A percentile compares a stretch with the other conserved stretches of the same genome.
These are phyloP conservation scores for Trichothecium sympodiale DNA, from an alignment of 2,329 filamentous ascomycete genomes.

Conservation along the genomic window DNA sequence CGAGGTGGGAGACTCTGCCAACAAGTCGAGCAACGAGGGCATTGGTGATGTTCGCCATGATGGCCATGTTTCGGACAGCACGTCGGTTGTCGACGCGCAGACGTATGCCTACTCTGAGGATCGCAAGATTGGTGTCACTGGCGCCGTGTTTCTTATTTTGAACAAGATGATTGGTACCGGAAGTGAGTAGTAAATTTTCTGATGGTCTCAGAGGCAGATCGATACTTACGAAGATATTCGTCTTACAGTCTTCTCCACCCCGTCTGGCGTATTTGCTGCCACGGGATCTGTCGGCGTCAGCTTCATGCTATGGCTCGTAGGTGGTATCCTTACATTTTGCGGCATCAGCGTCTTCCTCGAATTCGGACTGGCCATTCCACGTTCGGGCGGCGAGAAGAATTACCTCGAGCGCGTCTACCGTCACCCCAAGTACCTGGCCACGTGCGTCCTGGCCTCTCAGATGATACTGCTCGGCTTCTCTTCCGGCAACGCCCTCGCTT, in stretches of 20 bases:
- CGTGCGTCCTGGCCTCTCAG: constrained; percentile 47
- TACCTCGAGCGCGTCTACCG: constrained; percentile 54
- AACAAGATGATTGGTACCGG: constrained; percentile 51
- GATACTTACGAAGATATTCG: too few relatives aligned
- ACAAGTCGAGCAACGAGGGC: too few relatives aligned
- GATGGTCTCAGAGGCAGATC: too few relatives aligned
- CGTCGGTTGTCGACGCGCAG: constrained; percentile 30
- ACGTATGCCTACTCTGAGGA: constrained; percentile 26
- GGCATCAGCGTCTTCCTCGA: constrained; percentile 53
- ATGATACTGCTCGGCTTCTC: constrained; percentile 53
- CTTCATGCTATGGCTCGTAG: constrained; percentile 20
- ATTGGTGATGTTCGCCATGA: too few relatives aligned
- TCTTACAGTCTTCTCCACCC: constrained; percentile 39
- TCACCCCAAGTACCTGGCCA: constrained; percentile 45
- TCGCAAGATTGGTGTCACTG: constrained; percentile 39
- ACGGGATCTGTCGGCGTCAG: constrained; percentile 35
- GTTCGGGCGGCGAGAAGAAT: constrained; percentile 54
- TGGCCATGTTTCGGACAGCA: neutral
- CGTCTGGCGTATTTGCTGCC: constrained; percentile 38
- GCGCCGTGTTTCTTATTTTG: constrained; percentile 41
- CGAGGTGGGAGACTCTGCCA: too few relatives aligned
- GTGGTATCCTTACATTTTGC: constrained; percentile 43
- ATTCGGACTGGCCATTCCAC: constrained; percentile 50
- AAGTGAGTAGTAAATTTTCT: constrained; percentile 33
- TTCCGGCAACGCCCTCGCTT: constrained; percentile 45